Evolutionary conservation across 352 stramenopile genomes (phyloP).

Genomic region (Pythium coloratum): DNA sequence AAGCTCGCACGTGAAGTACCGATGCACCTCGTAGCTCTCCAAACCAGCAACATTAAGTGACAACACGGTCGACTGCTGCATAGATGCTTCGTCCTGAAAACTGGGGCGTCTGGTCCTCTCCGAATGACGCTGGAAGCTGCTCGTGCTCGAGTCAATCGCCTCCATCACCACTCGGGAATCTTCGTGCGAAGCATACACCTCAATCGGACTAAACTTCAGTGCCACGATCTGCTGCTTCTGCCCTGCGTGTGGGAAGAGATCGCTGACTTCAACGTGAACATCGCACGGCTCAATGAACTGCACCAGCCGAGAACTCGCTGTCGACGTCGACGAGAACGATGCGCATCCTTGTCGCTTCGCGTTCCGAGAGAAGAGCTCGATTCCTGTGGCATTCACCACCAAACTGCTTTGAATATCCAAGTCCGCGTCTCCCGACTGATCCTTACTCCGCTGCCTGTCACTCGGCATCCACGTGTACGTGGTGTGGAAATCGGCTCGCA

Average conservation of each 20-base stretch:
- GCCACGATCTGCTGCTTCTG: conserved; percentile 77
- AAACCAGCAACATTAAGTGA: conserved; percentile 6
- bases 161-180: conserved; percentile 56
- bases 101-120: not conserved
- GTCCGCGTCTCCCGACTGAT: conserved; percentile 25
- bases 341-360: conserved; percentile 64
- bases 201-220: conserved; percentile 70
- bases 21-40: conserved; percentile 52
- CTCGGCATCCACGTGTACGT: conserved; percentile 54
- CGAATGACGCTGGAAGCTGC: conserved; percentile 30
- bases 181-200: conserved; percentile 83
- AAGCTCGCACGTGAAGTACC: conserved; percentile 77
- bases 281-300: conserved; percentile 80
- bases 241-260: conserved; percentile 62
- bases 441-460: not conserved
- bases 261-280: conserved; percentile 62
- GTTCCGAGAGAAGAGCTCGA: conserved; percentile 67
- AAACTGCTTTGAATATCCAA: conserved; percentile 77
- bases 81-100: not conserved
- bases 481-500: conserved; percentile 58
- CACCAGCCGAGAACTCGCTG: conserved; percentile 42
- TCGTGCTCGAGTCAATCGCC: conserved; percentile 45
- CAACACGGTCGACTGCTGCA: conserved; percentile 13
- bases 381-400: conserved; percentile 52
- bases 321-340: conserved; percentile 17